Conservation (phyloP, 1,284 basidiomycete species). For the Ceratobasidium sp. region DNA sequence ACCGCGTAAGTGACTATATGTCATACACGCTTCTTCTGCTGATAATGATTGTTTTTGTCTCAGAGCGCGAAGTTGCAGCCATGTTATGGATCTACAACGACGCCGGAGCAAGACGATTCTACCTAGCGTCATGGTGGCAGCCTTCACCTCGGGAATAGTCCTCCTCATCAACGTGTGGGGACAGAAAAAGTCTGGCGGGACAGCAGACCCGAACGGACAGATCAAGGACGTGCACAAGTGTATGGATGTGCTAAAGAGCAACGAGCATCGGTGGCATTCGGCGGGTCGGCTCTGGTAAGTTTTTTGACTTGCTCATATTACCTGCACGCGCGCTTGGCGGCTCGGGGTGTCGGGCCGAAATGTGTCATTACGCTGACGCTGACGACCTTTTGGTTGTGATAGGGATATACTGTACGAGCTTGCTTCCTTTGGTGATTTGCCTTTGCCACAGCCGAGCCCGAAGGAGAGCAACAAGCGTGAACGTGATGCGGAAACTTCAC, state of each 20-base stretch:
- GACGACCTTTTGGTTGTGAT: not conserved
- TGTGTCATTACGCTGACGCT: conserved; percentile 41
- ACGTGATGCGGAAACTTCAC: conserved; percentile 63
- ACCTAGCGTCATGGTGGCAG: conserved; percentile 52
- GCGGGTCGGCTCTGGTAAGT: conserved; percentile 64
- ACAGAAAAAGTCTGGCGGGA: conserved; percentile 70
- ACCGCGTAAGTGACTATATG: conserved; percentile 64
- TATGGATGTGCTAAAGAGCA: conserved; percentile 68
- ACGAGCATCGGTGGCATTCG: conserved; percentile 68
- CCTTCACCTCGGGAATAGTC: conserved; percentile 76
- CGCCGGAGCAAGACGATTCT: conserved; percentile 55
- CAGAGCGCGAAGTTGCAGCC: conserved; percentile 76
- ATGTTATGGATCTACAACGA: conserved; percentile 72
- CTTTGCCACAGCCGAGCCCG: conserved; percentile 68
- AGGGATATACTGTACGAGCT: conserved; percentile 79
- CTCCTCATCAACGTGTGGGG: conserved; percentile 81
- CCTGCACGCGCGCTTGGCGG: not conserved
- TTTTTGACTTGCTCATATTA: conserved; percentile 11
- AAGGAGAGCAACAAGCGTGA: conserved; percentile 67
- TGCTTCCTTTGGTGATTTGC: conserved; percentile 74
- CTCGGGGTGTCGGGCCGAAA: conserved; percentile 17
- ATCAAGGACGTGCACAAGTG: conserved; percentile 79
- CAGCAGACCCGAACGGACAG: conserved; percentile 69
- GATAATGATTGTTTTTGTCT: not conserved
- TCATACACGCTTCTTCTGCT: not conserved